Conservation (phyloP, 2,329 filamentous ascomycete genomes). For the Talaromyces sp. region DNA sequence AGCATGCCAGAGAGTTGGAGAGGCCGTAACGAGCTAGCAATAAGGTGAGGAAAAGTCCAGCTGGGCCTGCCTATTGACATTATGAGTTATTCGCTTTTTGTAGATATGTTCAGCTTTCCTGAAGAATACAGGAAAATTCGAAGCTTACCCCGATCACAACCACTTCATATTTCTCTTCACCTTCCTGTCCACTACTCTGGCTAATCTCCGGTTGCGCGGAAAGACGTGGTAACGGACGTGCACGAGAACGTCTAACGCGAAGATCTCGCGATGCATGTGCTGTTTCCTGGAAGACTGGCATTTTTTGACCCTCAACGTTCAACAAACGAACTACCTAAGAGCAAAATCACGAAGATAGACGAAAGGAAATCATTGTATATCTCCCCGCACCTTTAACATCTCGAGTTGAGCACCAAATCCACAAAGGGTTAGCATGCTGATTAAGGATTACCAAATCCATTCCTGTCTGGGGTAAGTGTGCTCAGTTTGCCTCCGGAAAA, state of each 20-base stretch:
- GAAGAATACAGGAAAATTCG: no score
- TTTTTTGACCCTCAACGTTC: not conserved
- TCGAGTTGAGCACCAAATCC: not conserved
- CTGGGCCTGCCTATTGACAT: conserved; percentile 37
- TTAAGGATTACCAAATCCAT: not conserved
- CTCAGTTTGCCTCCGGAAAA: not conserved
- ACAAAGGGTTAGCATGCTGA: not conserved
- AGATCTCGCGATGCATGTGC: conserved; percentile 32
- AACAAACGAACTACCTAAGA: not conserved
- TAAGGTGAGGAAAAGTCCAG: conserved; percentile 42
- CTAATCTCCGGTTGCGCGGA: conserved; percentile 21
- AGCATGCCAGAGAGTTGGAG: conserved; percentile 41
- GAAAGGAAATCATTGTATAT: not conserved
- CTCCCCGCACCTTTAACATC: not conserved
- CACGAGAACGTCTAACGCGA: conserved; percentile 40
- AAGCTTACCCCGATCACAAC: conserved; percentile 37
- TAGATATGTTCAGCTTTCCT: no score
- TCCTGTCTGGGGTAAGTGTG: not conserved
- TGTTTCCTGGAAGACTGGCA: conserved; percentile 8
- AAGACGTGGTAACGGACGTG: conserved; percentile 37
- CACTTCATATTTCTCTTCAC: conserved; percentile 41
- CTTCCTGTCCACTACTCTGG: conserved; percentile 1
- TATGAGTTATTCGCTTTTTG: conserved; percentile 9
- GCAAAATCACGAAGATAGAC: not conserved
- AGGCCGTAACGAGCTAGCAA: conserved; percentile 46